phyloP scores from a whole-genome alignment of 257 asterid species.

The Parsonsia alboflavescens region DNA sequence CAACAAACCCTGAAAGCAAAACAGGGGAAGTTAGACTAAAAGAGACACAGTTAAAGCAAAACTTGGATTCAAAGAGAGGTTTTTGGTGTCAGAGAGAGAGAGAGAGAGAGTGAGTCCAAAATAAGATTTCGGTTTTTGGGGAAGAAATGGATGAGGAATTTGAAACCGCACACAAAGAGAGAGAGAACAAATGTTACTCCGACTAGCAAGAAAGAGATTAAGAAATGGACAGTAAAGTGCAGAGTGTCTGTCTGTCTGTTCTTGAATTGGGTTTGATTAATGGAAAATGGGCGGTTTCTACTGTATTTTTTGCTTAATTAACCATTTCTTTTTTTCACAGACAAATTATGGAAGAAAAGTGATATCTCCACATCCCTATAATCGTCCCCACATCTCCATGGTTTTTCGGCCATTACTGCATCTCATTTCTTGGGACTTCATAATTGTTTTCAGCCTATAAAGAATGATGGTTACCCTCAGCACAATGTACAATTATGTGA shows the following conservation, averaged over 20 bases:
- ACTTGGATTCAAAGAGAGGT: conserved; percentile 60
- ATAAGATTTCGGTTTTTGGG: conserved; percentile 2
- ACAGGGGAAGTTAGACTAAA: conserved; percentile 10
- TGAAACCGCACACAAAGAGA: not conserved
- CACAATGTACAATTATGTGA: not conserved
- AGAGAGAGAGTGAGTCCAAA: conserved; percentile 10
- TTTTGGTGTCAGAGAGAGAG: conserved; percentile 31
- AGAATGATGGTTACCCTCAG: not conserved
- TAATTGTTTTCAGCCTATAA: too few relatives aligned
- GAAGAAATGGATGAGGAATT: conserved; percentile 6
- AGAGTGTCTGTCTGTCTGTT: conserved; percentile 3
- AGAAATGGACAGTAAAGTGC: not conserved
- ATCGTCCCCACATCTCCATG: too few relatives aligned
- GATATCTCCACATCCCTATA: too few relatives aligned
- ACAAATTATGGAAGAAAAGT: too few relatives aligned
- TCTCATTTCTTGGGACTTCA: not conserved
- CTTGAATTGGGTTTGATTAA: conserved; percentile 6
- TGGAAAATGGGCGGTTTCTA: conserved; percentile 5
- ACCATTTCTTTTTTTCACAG: not conserved
- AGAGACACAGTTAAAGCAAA: conserved; percentile 16
- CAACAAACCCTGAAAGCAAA: conserved; percentile 47
- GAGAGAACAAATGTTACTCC: conserved; percentile 5
- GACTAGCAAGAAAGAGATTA: not conserved
- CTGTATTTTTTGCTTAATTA: not conserved
- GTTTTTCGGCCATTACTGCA: not conserved